A percentile compares a stretch with the other conserved stretches of the same genome.
These are phyloP conservation scores for Stropharia rugosoannulata DNA, from an alignment of 768 basidiomycete species.

Conservation along the genomic window DNA sequence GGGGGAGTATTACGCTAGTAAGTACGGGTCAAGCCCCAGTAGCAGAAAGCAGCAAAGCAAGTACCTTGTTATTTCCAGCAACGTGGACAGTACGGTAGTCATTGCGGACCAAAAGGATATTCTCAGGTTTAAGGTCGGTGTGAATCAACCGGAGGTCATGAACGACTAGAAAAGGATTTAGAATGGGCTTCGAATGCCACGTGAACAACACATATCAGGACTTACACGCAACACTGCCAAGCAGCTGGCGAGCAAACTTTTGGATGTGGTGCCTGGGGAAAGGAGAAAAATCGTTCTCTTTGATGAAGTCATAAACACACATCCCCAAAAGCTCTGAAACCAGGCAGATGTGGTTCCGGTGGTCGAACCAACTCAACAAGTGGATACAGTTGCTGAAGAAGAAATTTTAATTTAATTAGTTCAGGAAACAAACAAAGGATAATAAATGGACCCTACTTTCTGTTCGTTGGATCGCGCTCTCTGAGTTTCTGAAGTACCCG, in stretches of 20 bases:
- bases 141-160: conserved; percentile 92
- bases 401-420: conserved; percentile 18
- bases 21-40: conserved; percentile 12
- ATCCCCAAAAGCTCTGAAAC: conserved; percentile 95
- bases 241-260: conserved; percentile 88
- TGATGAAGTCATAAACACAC: conserved; percentile 98
- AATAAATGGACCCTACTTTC: conserved; percentile 61
- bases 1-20: conserved; percentile 62
- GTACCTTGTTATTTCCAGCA: conserved; percentile 66
- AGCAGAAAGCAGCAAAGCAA: conserved; percentile 2
- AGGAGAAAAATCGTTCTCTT: conserved; percentile 95
- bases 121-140: conserved; percentile 99
- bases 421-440: conserved; percentile 9
- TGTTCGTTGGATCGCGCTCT: conserved; percentile 83
- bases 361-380: conserved; percentile 92
- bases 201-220: conserved; percentile 5
- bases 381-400: conserved; percentile 94
- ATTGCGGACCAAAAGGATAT: conserved; percentile 91
- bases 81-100: conserved; percentile 64
- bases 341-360: conserved; percentile 95
- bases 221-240: conserved; percentile 93
- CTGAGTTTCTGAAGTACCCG: conserved; percentile 91
- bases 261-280: conserved; percentile 98
- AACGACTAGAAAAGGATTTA: conserved; percentile 56
- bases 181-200: conserved; percentile 11